Base-by-base conservation (phyloP, 495 filamentous ascomycete genomes). In the Trypethelium eluteriae region DNA sequence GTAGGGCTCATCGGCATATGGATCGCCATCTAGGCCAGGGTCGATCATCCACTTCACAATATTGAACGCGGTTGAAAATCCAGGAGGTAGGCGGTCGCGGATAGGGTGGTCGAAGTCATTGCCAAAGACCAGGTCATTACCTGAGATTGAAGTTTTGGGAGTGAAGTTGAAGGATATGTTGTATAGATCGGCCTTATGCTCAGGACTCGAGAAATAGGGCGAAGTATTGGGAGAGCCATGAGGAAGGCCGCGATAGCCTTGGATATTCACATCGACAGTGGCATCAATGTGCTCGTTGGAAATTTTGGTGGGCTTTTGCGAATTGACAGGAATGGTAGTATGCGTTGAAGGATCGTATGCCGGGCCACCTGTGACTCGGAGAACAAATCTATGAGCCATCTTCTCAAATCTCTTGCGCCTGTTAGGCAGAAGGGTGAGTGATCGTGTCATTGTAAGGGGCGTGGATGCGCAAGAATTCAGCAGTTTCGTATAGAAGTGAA, bases 61-160 rank as follows among this genome's bases (percentile, higher is more conserved):
- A 38, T 84, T 87, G 75, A 96, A 86, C 0, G 91, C 91, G 0
- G 88, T 84, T 62, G 81, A 82, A 74, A 96, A 96, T 4, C 92
- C 93, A 0, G 88, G 89, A 0, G 94, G 94, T 0, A 98, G 80
- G n/a, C 86, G 82, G 70, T 94, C 87, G 47, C 90, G 85, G 66
- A 98, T 90, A 0, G 93, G 90, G 36, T 87, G 83, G 70, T 94
- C 91, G 68, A 97, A 96, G 77, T 96, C 89, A 74, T 97, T 97
- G 18, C 93, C 93, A 66, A 92, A 96, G 41, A 96, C 82, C 1
- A 97, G 82, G 64, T 91, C 88, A 34, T 85, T 76, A 50, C 85
- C 91, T 6, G 82, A 80, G 38, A 96, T 86, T 62, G 78, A 78
- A 47, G 78, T 74, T 70, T 89, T 88, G 59, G 87, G 91, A 5